Base-by-base conservation (phyloP, 2,329 filamentous ascomycete genomes). In the Chaetomium sp. region DNA sequence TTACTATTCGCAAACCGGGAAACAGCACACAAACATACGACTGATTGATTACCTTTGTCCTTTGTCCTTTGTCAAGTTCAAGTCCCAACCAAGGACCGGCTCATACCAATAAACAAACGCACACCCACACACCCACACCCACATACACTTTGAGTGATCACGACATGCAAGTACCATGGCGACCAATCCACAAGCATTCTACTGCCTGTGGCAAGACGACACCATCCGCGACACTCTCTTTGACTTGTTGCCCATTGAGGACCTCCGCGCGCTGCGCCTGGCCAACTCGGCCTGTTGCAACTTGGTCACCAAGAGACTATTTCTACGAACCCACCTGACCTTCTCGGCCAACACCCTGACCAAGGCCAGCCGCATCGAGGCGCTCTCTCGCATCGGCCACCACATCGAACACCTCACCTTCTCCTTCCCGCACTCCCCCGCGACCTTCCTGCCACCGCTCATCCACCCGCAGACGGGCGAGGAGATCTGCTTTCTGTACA, bases 401-500 rank as follows among this genome's bases (percentile, higher is more conserved):
- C 83, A 92, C 70, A 81, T 95, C 65, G 84, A 89, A 71, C 86
- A 86, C 57, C 77, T 95, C 53, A 88, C 81, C 55, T 95, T 96
- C 73, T 79, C 78, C 67, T 80, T 95, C 62, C 81, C 88, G 34
- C 89, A 95, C 71, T 84, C 82, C 5, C 74, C 81, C n/a, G 81
- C 88, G 52, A 94, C 88, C 43, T 91, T 91, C 67, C 77, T 95
- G 7, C 88, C 90, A 12, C 90, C 90, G n/a, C 79, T 96, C 46
- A 78, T 95, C 41, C 86, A 95, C 67, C 87, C 88, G 3, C 70
- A 78, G 59, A 90, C 85, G 8, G 89, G 90, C 44, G 82, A 83
- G 59, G 89, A 95, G 74, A 82, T 89, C 66, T 82, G 77, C 64
- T 95, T 95, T 70, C 75, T 91, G 49, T 95, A 95, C 73, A 87